Percentiles rank a stretch among this genome's conserved stretches.
Evolutionary conservation across 805 yeast species (phyloP).

Genomic region (Debaryomyces hansenii): DNA sequence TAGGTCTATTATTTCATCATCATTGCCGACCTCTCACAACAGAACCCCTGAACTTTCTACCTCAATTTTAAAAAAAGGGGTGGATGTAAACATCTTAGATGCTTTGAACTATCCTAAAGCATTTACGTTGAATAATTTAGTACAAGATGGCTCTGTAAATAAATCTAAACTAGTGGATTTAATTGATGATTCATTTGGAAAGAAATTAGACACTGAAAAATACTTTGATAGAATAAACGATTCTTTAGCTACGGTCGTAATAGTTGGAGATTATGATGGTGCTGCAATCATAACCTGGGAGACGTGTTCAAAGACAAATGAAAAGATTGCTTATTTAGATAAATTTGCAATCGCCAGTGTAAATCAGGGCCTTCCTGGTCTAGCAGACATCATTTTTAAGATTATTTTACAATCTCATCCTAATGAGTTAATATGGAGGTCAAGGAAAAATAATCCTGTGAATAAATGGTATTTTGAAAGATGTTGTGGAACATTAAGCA

Average conservation of each 20-base stretch:
- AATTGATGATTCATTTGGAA: conserved; percentile 78
- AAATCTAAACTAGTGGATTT: conserved; percentile 56
- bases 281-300: conserved; percentile 93
- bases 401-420: conserved; percentile 69
- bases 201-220: conserved; percentile 60
- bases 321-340: conserved; percentile 74
- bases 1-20: conserved; percentile 85
- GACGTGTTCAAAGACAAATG: conserved; percentile 11
- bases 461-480: conserved; percentile 98
- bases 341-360: conserved; percentile 87
- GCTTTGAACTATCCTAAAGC: conserved; percentile 24
- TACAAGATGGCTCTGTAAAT: conserved; percentile 46
- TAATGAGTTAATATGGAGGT: conserved; percentile 83
- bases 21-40: conserved; percentile 66
- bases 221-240: conserved; percentile 68
- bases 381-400: conserved; percentile 92
- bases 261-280: conserved; percentile 95
- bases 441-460: conserved; percentile 82
- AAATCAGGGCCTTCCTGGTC: conserved; percentile 88
- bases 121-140: conserved; percentile 41
- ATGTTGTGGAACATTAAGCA: conserved; percentile 62
- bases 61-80: conserved; percentile 77
- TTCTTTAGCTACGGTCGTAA: conserved; percentile 69
- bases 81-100: conserved; percentile 50
- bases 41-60: conserved; percentile 67